phyloP scores from a whole-genome alignment of 129 eudicot species.

The Flaveria ramosissima region DNA sequence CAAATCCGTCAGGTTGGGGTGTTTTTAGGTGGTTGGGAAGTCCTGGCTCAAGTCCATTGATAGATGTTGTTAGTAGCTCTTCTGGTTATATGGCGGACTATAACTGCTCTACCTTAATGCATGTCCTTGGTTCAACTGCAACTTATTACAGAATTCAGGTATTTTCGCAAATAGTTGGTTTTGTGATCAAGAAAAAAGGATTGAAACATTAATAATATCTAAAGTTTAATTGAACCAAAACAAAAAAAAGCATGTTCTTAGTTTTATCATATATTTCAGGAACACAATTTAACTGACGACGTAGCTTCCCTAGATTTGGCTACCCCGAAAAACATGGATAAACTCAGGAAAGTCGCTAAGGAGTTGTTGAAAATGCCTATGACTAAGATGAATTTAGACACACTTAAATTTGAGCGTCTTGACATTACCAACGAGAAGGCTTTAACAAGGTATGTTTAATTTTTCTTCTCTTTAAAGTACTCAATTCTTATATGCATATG shows the following conservation, averaged over 20 bases:
- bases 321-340: conserved; percentile 36
- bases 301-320: conserved; percentile 40
- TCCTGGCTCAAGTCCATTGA: conserved; percentile 45
- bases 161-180: neutral
- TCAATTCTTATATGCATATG: too few species aligned
- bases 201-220: neutral
- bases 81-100: conserved; percentile 47
- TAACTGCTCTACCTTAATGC: conserved; percentile 36
- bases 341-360: conserved; percentile 40
- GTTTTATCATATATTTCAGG: conserved; percentile 23
- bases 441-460: conserved; percentile 23
- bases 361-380: conserved; percentile 41
- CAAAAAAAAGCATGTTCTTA: neutral
- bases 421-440: conserved; percentile 48
- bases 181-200: too few species aligned
- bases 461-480: neutral
- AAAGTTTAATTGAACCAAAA: conserved; percentile 18
- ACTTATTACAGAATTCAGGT: conserved; percentile 63
- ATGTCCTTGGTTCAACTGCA: conserved; percentile 39
- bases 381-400: conserved; percentile 32
- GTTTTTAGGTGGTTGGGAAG: conserved; percentile 44
- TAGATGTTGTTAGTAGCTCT: conserved; percentile 43
- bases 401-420: conserved; percentile 10
- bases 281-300: conserved; percentile 46
- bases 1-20: conserved; percentile 52